Base-by-base conservation (phyloP, 2,329 filamentous ascomycete species). In the Raffaelea ambrosiae region DNA sequence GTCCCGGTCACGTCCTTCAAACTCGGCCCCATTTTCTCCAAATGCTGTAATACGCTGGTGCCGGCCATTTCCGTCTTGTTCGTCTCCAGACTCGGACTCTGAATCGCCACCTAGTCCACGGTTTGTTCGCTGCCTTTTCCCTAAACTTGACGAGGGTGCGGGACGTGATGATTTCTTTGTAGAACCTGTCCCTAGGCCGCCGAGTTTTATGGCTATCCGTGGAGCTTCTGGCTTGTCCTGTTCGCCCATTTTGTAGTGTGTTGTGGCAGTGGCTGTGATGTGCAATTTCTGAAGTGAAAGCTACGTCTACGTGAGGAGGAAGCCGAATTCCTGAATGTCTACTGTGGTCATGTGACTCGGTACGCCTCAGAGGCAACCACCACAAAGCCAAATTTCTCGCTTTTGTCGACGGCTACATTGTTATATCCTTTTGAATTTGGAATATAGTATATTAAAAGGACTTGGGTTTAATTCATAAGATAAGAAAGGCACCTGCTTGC, bases 201-300 rank as follows among this genome's bases (percentile, higher is more conserved):
- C 67, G 36, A 76, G 67, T 48, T 70, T 74, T 42, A 76, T 76
- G 51, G 72, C 71, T 57, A 76, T 74, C 22, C 71, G 59, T 9
- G 58, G 54, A 13, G 57, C 53, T 40, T 56, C 66, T 13, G 63
- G 53, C 40, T 61, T 61, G 47, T 56, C 61, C 40, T 63, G 56
- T 36, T 66, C 61, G 11, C 68, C 55, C 70, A 73, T 73, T 33
- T 50, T 44, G 22, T 39, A 40, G 38, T 40, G 29, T 44, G 19
- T 48, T 5, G 5, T 38, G 14, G 35, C 9, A 33, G 31, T 9
- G 31, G 35, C 13, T 29, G 26, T 7, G 26, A 29, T 7, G 7
- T 29, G 7, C 26, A 13, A 29, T 29, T 7, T 13, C 13, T 13
- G 26, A 29, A 29, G 26, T n/a, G n/a, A n/a, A n/a, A n/a, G n/a